Conservation (phyloP, 2,329 filamentous ascomycete species). For the Pseudocercospora ulei region DNA sequence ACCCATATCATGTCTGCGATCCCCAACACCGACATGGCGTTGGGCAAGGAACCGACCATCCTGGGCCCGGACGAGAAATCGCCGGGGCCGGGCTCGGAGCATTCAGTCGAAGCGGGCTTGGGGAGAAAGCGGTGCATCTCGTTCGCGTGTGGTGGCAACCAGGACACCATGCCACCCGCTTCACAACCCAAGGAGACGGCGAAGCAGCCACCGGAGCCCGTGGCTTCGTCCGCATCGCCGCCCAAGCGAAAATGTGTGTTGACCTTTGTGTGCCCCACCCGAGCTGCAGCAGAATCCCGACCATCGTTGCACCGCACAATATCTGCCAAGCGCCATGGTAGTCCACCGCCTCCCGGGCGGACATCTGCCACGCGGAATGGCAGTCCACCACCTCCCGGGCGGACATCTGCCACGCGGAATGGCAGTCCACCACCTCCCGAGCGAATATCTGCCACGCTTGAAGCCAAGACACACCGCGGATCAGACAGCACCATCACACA, state of each 20-base stretch:
- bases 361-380: too few species aligned
- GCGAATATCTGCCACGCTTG: constrained; percentile 16
- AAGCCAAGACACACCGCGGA: constrained; percentile 37
- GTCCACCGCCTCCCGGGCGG: constrained; percentile 42
- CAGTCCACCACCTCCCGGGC: constrained; percentile 27
- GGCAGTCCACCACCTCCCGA: constrained; percentile 38
- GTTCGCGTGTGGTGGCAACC: constrained; percentile 66
- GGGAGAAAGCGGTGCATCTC: constrained; percentile 83
- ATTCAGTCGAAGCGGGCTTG: constrained; percentile 52
- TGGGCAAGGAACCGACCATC: constrained; percentile 35
- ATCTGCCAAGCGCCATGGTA: constrained; percentile 32
- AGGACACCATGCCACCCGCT: constrained; percentile 40
- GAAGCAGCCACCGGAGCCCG: constrained; percentile 14
- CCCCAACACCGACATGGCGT: constrained; percentile 35
- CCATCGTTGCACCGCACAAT: constrained; percentile 24
- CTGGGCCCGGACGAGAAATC: constrained; percentile 33
- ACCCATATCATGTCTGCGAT: constrained; percentile 39
- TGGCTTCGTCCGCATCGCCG: constrained; percentile 28
- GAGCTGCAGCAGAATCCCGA: constrained; percentile 37
- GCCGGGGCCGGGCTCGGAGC: constrained; percentile 39
- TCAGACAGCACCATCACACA: constrained; percentile 46
- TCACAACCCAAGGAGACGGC: constrained; percentile 31
- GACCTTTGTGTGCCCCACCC: constrained; percentile 64
- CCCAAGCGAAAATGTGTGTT: constrained; percentile 53
- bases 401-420: constrained; percentile 31